Percentiles rank a stretch among this genome's conserved stretches.
These are phyloP conservation scores for Neofusicoccum sp. DNA, from an alignment of 2,329 filamentous ascomycete species.

Conservation along the genomic window DNA sequence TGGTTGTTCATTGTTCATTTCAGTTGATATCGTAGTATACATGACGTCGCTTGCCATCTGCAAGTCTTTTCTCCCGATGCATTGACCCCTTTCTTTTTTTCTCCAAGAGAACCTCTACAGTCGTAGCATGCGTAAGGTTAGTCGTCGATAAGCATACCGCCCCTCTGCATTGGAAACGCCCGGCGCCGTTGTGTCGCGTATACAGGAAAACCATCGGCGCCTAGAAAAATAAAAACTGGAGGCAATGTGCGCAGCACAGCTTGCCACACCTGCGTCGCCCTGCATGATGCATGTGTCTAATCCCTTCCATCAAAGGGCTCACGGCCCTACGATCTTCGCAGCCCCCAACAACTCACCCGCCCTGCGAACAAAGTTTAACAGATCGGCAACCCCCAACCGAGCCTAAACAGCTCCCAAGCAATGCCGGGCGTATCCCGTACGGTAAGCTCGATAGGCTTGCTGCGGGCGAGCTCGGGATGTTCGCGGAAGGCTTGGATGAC, in stretches of 20 bases:
- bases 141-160: background rate
- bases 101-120: background rate
- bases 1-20: too few species aligned
- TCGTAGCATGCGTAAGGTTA: background rate
- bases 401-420: conserved; percentile 52
- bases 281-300: conserved; percentile 7
- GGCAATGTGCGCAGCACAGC: background rate
- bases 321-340: conserved; percentile 1
- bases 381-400: conserved; percentile 50
- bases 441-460: conserved; percentile 48
- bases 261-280: background rate
- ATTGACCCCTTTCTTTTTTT: background rate
- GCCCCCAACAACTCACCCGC: background rate
- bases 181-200: conserved; percentile 7
- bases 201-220: background rate
- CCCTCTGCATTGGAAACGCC: background rate
- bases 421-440: conserved; percentile 50
- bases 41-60: background rate
- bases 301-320: background rate
- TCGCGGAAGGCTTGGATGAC: conserved; percentile 51
- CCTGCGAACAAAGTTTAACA: conserved; percentile 21
- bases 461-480: conserved; percentile 49
- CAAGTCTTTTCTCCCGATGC: background rate
- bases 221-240: background rate
- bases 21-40: too few species aligned